Conservation (phyloP, 495 filamentous ascomycete genomes). For the Penicillium lagena region DNA sequence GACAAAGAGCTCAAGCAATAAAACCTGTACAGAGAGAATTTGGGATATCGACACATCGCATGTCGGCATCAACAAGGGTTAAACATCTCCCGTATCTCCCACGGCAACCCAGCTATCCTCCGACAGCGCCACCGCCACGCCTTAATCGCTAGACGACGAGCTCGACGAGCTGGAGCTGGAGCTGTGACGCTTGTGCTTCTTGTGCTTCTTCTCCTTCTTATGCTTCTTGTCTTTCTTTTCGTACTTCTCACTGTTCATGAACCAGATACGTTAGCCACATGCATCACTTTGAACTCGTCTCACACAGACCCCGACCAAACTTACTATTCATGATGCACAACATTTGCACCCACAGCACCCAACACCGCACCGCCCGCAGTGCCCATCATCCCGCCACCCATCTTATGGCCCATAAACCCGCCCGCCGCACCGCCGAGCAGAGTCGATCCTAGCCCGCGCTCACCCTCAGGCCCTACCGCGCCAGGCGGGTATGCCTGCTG, state of each 20-base stretch:
- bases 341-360: constrained; percentile 39
- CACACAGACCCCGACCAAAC: constrained; percentile 1
- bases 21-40: too few species aligned
- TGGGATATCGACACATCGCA: too few species aligned
- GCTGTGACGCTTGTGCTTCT: constrained; percentile 23
- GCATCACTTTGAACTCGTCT: not conserved
- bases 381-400: constrained; percentile 34
- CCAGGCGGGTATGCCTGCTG: constrained; percentile 5
- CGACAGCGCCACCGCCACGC: too few species aligned
- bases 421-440: constrained; percentile 38
- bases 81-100: too few species aligned
- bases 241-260: constrained; percentile 1
- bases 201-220: constrained; percentile 22
- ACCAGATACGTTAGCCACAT: not conserved
- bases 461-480: constrained; percentile 20
- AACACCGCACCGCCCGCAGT: constrained; percentile 36
- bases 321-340: constrained; percentile 29
- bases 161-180: constrained; percentile 25
- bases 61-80: too few species aligned
- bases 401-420: constrained; percentile 34
- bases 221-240: constrained; percentile 28
- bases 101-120: too few species aligned
- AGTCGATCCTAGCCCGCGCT: constrained; percentile 38
- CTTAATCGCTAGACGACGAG: constrained; percentile 8
- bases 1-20: too few species aligned